phyloP scores from a whole-genome alignment of 2,329 filamentous ascomycete species.

The Aspergillus tubingensis region DNA sequence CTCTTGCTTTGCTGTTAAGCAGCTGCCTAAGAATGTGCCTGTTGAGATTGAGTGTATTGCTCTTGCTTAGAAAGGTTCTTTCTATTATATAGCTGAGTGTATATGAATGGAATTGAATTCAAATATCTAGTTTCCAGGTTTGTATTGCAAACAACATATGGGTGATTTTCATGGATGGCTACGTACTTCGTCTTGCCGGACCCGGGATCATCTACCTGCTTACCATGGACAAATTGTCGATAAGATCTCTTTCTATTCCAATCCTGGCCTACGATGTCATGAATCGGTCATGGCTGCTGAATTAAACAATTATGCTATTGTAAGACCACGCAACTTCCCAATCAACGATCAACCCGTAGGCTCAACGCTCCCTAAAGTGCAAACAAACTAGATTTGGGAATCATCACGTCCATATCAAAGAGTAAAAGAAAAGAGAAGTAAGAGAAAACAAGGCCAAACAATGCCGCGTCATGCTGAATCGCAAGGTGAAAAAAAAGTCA shows the following conservation, averaged over 20 bases:
- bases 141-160: too few species aligned
- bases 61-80: constrained; percentile 41
- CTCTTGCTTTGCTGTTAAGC: constrained; percentile 64
- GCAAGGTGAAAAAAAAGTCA: not conserved
- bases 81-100: too few species aligned
- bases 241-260: too few species aligned
- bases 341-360: not conserved
- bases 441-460: not conserved
- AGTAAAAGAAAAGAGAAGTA: not conserved
- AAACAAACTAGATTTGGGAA: constrained; percentile 15
- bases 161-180: too few species aligned
- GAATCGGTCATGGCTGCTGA: not conserved
- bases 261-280: not conserved
- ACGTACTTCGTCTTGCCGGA: not conserved
- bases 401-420: constrained; percentile 15
- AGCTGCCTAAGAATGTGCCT: constrained; percentile 64
- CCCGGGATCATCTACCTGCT: not conserved
- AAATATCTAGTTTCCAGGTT: too few species aligned
- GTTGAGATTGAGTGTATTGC: constrained; percentile 69
- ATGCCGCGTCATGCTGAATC: constrained; percentile 11
- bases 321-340: not conserved
- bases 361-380: not conserved
- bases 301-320: constrained; percentile 4
- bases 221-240: not conserved
- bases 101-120: too few species aligned